phyloP scores from a whole-genome alignment of 805 yeast species.

The Saccharomycopsis olivae region DNA sequence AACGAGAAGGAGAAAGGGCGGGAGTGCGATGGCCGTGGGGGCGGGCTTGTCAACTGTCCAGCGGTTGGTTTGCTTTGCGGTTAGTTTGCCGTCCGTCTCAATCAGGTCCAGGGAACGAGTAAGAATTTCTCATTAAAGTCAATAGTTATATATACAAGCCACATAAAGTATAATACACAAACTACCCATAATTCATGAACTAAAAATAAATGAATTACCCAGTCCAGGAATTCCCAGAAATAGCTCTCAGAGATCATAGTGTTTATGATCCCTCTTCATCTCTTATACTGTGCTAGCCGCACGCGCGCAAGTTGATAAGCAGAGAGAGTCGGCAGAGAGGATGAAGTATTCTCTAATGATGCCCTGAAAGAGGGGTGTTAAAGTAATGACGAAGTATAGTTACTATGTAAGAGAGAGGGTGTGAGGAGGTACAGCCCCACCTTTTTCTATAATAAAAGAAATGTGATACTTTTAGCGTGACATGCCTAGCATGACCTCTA shows the following conservation, averaged over 20 bases:
- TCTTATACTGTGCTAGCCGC: background rate
- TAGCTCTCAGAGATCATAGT: background rate
- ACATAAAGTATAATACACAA: constrained; percentile 6
- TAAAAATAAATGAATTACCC: constrained; percentile 8
- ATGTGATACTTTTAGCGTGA: too few relatives aligned
- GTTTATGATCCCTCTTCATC: background rate
- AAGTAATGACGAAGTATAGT: too few relatives aligned
- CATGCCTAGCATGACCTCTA: too few relatives aligned
- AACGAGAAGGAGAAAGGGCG: too few relatives aligned
- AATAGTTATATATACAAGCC: constrained; percentile 7
- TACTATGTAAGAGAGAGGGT: background rate
- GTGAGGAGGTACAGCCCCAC: too few relatives aligned
- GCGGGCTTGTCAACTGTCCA: too few relatives aligned
- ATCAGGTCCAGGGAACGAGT: constrained; percentile 1
- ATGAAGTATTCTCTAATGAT: background rate
- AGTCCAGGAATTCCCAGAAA: constrained; percentile 4
- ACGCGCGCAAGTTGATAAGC: too few relatives aligned
- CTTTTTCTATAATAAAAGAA: too few relatives aligned
- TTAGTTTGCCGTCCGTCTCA: too few relatives aligned
- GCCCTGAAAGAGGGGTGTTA: background rate
- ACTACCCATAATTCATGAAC: constrained; percentile 7
- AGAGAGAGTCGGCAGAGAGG: too few relatives aligned
- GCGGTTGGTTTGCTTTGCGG: too few relatives aligned
- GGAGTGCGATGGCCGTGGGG: too few relatives aligned
- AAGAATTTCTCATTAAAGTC: constrained; percentile 6